Base-by-base conservation (phyloP, 192 early-diverging fungal species). In the Coemansia reversa region DNA sequence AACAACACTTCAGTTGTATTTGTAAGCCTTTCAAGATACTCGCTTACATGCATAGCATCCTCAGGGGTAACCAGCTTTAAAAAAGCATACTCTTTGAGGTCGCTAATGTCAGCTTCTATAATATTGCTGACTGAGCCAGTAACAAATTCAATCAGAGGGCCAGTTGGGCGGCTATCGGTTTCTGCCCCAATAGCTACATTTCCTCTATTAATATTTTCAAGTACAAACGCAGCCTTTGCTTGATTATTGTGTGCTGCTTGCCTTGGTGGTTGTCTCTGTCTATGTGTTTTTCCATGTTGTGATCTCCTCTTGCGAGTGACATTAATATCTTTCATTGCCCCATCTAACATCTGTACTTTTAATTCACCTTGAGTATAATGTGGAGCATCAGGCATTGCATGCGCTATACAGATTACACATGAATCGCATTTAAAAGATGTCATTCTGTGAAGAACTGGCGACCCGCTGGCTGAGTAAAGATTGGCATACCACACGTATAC, bases 61-160 rank as follows among this genome's bases (percentile, higher is more conserved):
- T 77, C 75, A 9, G 69, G 75, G 22, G 75, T 69, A 12, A 77
- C 69, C 9, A 72, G 69, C 56, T 65, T 69, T 1, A 77, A 62
- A 28, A 77, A 77, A 14, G 75, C 69, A 14, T n/a, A 68, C 24
- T 47, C 53, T 27, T 65, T 32, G 0, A 77, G 25, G 30, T 77
- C 75, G 22, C 58, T 45, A 0, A 66, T 65, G 29, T 77, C 75
- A 0, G 66, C 69, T 16, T 77, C 75, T 0, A 77, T 42, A 0
- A 77, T 51, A 7, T 66, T 49, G 49, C 66, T 62, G 18, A 77
- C 32, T 14, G 75, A 77, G 11, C 69, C 62, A 11, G 65, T 65
- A 0, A 61, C 65, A 68, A 77, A 77, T 42, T 59, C 66, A 23
- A 77, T 55, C 0, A 68, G 63, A 2, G 75, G 69, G 3, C 75